Evolutionary conservation across 345 rosid genomes (phyloP), one percentile per base, ranked within the genome.

Genomic region (Dovyalis caffra): DNA sequence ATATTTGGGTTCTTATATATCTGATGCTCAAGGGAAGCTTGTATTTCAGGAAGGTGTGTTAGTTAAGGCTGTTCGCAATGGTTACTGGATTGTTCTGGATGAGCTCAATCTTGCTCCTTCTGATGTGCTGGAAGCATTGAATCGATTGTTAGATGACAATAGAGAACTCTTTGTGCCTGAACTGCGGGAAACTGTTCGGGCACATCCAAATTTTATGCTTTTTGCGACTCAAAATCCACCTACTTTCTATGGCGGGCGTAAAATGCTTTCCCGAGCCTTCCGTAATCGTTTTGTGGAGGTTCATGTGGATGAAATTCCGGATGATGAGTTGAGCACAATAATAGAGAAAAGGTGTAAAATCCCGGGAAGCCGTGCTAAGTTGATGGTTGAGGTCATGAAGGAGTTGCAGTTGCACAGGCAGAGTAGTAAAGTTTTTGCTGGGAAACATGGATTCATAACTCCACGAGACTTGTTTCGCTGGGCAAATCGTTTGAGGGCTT

Each of bases 151-250:
- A 68, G 99, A 95, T 85, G 99, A 95, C 82, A 92, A 95, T 73
- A 87, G 99, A 81, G 99, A 95, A 81, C 94, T 95, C 65, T 91
- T 86, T 83, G 93, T 95, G 70, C 98, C 99, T 74, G 99, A 95
- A 78, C 76, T 90, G 73, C 66, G 85, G 61, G 96, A 92, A 79
- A 85, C 94, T 29, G 78, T 95, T 61, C 76, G 83, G 72, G 97
- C 98, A 31, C 99, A 95, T 87, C 94, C 97, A 34, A 81, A 89
- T 76, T 95, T 95, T 81, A 92, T 92, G 99, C 97, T 95, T 81
- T 95, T 95, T 77, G 98, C 98, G 29, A 95, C 99, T 74, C 99
- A 95, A 80, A 95, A 95, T 78, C 99, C 99, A 15, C 99, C 99
- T 26, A 88, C 92, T 20, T 74, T 87, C 29, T 92, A 95, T 85